Base-by-base conservation (phyloP, 2,329 filamentous ascomycete species). In the Penicillium sp. region DNA sequence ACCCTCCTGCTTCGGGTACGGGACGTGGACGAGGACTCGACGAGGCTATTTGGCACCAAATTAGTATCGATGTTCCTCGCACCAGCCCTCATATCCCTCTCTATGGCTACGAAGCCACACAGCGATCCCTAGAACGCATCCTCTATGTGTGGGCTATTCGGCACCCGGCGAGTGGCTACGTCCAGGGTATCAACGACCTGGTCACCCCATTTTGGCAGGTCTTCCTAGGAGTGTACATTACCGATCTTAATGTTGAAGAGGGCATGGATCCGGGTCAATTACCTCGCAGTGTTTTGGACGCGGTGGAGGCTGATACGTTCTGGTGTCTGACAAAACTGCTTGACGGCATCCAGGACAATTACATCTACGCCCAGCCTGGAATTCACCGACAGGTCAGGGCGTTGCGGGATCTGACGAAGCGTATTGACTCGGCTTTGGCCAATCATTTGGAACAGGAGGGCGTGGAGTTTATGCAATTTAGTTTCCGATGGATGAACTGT, bases 401-500 rank as follows among this genome's bases (percentile, higher is more conserved):
- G 40, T 82, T 99, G 64, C 88, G 93, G 63, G 94, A 99, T 76
- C 85, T 99, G 38, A 97, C 94, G 1, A 90, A 91, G 57, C 86
- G 95, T 60, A 99, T 99, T 67, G 94, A 98, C 75, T 86, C 87
- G 30, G 85, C 85, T 3, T 81, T 99, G 53, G 92, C 93, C 3
- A 95, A 91, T 70, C 95, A 99, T 75, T 83, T 99, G 44, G 92
- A 97, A 75, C 86, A 86, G 26, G 93, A 98, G 78, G 90, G 93
- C 35, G 92, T 99, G 30, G 95, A 99, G 75, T 99, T 99, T 74
- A 99, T 99, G 72, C 95, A 99, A 75, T 99, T 99, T 80, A 97
- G 93, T 78, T 99, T 99, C 76, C 86, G 95, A 60, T 99, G 95
- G 95, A 99, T 99, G 95, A 99, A 99, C 73, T 99, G 95, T 77